Evolutionary conservation across 2,329 filamentous ascomycete species (phyloP).

Genomic region (Penicillium sp.): DNA sequence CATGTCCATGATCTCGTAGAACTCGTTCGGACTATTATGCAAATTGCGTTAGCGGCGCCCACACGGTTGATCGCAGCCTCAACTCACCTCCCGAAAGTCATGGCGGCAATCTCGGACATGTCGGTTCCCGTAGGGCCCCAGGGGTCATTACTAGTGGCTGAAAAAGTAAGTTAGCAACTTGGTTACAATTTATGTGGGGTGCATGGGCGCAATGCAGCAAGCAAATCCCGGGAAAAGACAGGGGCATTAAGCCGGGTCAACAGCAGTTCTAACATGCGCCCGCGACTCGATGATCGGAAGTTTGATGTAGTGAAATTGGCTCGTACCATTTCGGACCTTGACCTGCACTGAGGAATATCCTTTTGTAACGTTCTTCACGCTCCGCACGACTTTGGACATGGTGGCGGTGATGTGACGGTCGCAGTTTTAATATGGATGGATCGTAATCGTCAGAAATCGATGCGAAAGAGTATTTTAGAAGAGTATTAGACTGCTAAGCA

Average conservation of each 20-base stretch:
- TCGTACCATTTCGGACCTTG: conserved; percentile 93
- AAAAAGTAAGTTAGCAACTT: conserved; percentile 17
- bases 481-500: conserved; percentile 20
- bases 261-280: background rate
- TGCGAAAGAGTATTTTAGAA: conserved; percentile 9
- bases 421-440: conserved; percentile 1
- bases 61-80: background rate
- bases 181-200: background rate
- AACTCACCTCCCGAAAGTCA: conserved; percentile 94
- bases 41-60: conserved; percentile 9
- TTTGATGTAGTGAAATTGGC: background rate
- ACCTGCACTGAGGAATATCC: conserved; percentile 95
- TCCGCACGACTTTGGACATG: conserved; percentile 97
- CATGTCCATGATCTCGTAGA: conserved; percentile 99
- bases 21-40: conserved; percentile 75
- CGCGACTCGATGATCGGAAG: background rate
- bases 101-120: conserved; percentile 97
- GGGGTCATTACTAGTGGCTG: conserved; percentile 97
- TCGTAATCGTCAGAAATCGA: conserved; percentile 9
- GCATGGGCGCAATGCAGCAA: conserved; percentile 3
- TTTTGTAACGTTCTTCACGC: conserved; percentile 99
- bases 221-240: conserved; percentile 1
- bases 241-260: conserved; percentile 1
- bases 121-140: conserved; percentile 98
- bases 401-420: conserved; percentile 20